Percentiles rank a stretch among this genome's conserved stretches.
Evolutionary conservation across 495 filamentous ascomycete genomes (phyloP).

Genomic region (Pyrenula aspistea): DNA sequence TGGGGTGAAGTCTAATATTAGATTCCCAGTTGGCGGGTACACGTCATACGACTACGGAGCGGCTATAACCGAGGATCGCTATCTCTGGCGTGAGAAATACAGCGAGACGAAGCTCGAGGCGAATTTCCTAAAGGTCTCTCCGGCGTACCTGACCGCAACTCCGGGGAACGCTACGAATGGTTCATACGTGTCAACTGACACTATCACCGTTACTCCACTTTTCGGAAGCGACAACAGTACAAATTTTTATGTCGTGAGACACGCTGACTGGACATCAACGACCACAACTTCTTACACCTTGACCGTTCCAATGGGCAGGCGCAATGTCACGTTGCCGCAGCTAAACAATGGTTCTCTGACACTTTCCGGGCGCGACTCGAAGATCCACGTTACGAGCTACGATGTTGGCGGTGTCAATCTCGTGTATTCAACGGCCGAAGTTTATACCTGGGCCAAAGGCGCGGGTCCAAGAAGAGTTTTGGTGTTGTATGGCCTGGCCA

Average conservation of each 20-base stretch:
- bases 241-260: conserved; percentile 29
- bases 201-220: conserved; percentile 40
- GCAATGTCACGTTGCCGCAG: conserved; percentile 50
- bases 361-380: conserved; percentile 46
- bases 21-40: conserved; percentile 23
- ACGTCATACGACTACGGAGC: conserved; percentile 50
- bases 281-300: conserved; percentile 40
- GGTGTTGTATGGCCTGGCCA: conserved; percentile 40
- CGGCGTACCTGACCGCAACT: conserved; percentile 42
- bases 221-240: conserved; percentile 42
- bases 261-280: conserved; percentile 38
- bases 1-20: conserved; percentile 45
- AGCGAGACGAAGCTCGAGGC: conserved; percentile 48
- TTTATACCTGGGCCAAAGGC: conserved; percentile 38
- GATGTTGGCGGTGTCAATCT: conserved; percentile 33
- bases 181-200: conserved; percentile 41
- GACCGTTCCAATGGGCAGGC: conserved; percentile 37
- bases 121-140: conserved; percentile 40
- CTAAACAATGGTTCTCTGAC: conserved; percentile 29
- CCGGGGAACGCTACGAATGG: conserved; percentile 32
- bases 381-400: conserved; percentile 50
- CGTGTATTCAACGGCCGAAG: conserved; percentile 48
- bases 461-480: conserved; percentile 31
- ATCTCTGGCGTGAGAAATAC: conserved; percentile 42
- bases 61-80: conserved; percentile 45